Evolutionary conservation across 2,329 filamentous ascomycete genomes (phyloP).

Genomic region (Huntiella moniliformis): DNA sequence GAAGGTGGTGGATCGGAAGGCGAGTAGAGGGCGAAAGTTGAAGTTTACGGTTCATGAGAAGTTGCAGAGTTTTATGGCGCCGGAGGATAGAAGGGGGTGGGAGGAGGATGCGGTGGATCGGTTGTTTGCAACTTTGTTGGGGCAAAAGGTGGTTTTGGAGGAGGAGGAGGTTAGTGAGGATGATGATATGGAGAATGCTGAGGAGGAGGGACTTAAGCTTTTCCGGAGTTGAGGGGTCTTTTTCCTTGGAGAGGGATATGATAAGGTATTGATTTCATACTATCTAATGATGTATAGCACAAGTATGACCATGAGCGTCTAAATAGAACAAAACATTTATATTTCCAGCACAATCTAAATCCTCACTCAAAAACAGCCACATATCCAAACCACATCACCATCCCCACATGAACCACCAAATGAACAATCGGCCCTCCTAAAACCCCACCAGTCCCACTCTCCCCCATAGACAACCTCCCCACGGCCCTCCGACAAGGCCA

Average conservation of each 20-base stretch:
- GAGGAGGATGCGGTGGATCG: constrained; percentile 59
- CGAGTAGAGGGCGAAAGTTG: constrained; percentile 87
- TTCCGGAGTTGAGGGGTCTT: constrained; percentile 28
- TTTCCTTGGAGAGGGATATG: not conserved
- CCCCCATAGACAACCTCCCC: constrained; percentile 17
- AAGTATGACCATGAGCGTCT: not conserved
- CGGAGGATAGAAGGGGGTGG: constrained; percentile 67
- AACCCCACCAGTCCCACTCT: constrained; percentile 13
- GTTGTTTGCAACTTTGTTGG: constrained; percentile 58
- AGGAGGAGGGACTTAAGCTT: constrained; percentile 33
- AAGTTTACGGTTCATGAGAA: constrained; percentile 93
- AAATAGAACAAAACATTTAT: not conserved
- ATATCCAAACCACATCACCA: constrained; percentile 21
- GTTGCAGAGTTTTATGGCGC: constrained; percentile 93
- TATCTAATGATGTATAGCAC: not conserved
- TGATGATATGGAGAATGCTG: constrained; percentile 31
- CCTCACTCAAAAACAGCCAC: not conserved
- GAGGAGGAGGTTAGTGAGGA: constrained; percentile 37
- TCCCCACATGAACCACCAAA: constrained; percentile 23
- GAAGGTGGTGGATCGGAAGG: constrained; percentile 76
- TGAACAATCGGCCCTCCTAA: constrained; percentile 30
- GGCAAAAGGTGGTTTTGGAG: constrained; percentile 43
- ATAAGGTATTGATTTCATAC: not conserved
- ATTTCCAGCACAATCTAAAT: not conserved
- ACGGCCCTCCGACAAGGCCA: constrained; percentile 29